Percentiles rank a stretch among this genome's conserved stretches.
phyloP scores from a whole-genome alignment of 1,139 yeast genomes.

The Debaryomyces robertsiae region DNA sequence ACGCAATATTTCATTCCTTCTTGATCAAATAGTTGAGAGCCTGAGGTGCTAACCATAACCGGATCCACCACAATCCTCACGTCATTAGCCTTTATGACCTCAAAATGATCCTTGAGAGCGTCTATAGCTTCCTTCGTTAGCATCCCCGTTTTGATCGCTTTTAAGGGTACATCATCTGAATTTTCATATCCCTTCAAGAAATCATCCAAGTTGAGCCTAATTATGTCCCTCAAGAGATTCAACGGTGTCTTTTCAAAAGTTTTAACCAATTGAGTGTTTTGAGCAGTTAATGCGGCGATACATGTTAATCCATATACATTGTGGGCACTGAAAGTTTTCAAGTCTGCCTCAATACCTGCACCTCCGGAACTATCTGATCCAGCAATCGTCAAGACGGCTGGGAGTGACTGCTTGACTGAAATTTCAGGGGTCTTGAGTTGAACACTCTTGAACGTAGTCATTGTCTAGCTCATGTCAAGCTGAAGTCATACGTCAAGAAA shows the following conservation, averaged over 20 bases:
- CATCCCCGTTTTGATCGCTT: conserved; percentile 82
- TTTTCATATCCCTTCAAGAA: conserved; percentile 43
- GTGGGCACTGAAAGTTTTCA: conserved; percentile 80
- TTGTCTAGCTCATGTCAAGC: neutral
- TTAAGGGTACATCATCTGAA: conserved; percentile 38
- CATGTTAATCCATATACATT: conserved; percentile 81
- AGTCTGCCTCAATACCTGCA: conserved; percentile 93
- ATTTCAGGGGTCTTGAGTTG: neutral
- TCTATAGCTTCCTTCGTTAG: conserved; percentile 60
- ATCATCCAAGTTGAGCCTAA: conserved; percentile 63
- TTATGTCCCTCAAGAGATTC: conserved; percentile 43
- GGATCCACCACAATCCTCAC: conserved; percentile 71
- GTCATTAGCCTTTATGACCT: conserved; percentile 25
- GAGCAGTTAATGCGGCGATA: conserved; percentile 82
- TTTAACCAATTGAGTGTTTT: conserved; percentile 67
- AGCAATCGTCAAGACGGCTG: conserved; percentile 65
- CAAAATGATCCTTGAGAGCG: conserved; percentile 43
- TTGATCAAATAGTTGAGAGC: conserved; percentile 55
- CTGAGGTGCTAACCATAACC: conserved; percentile 81
- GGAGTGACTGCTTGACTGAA: conserved; percentile 16
- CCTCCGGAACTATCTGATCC: conserved; percentile 95
- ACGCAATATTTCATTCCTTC: conserved; percentile 50
- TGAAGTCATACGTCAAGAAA: neutral
- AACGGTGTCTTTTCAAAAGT: conserved; percentile 51
- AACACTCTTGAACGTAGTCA: conserved; percentile 4